A percentile compares a stretch with the other conserved stretches of the same genome.
These are phyloP conservation scores for Candida methanosorbosa DNA, from an alignment of 805 yeast genomes.

Conservation along the genomic window DNA sequence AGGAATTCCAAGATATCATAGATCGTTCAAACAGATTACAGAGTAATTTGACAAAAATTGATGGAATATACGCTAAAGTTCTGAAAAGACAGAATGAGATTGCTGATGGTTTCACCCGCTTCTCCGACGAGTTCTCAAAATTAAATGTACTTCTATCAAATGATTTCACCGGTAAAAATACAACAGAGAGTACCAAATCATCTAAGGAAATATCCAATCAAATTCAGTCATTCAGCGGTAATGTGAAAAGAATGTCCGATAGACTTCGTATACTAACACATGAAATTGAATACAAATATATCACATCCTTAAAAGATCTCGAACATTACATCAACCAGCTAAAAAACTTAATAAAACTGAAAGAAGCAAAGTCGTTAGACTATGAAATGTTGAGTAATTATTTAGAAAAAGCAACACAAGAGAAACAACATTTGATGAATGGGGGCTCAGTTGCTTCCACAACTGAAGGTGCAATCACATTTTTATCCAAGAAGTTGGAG, in stretches of 20 bases:
- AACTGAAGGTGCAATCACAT: conserved; percentile 26
- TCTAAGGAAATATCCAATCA: conserved; percentile 24
- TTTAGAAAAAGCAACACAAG: conserved; percentile 59
- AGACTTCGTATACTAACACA: conserved; percentile 23
- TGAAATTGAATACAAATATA: conserved; percentile 67
- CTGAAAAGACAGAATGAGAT: conserved; percentile 66
- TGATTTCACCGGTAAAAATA: conserved; percentile 23
- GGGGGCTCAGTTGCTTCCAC: conserved; percentile 27
- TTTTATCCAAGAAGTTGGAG: conserved; percentile 37
- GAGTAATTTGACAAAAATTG: conserved; percentile 73
- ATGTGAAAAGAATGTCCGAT: conserved; percentile 28
- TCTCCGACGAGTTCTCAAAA: conserved; percentile 61
- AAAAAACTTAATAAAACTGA: conserved; percentile 63
- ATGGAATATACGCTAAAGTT: conserved; percentile 66
- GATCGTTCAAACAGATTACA: conserved; percentile 79
- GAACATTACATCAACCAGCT: conserved; percentile 69
- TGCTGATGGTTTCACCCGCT: conserved; percentile 61
- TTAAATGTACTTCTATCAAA: conserved; percentile 34
- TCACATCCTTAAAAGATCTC: conserved; percentile 77
- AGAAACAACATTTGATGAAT: conserved; percentile 32
- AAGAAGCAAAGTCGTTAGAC: conserved; percentile 88
- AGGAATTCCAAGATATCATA: conserved; percentile 75
- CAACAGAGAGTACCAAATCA: conserved; percentile 21
- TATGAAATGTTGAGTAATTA: conserved; percentile 81
- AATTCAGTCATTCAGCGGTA: conserved; percentile 22